Evolutionary conservation across 1,284 basidiomycete genomes (phyloP), one percentile per base, ranked within the genome.

Genomic region (Schizophyllum amplum): DNA sequence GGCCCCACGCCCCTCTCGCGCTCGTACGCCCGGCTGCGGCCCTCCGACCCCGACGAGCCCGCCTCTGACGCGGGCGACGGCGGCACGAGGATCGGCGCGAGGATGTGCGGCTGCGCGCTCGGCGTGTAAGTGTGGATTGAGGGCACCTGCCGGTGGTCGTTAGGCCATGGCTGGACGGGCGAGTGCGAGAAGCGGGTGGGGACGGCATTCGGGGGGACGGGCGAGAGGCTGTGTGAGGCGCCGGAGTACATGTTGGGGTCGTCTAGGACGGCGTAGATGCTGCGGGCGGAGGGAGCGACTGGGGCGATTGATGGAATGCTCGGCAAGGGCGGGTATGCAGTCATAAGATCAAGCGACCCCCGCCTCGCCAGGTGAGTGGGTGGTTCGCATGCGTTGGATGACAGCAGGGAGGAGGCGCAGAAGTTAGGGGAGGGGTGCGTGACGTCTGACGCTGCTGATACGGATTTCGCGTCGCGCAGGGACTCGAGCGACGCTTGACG

Each of bases 1-100:
- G 68, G 68, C 24, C 71, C 71, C 47, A 66, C 63, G 47, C 64
- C 65, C 27, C 57, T 60, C 57, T 62, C 59, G 60, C 70, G 58
- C 47, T 62, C 58, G 53, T 24, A 25, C 48, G n/a, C 59, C 54
- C n/a, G 33, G 33, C 33, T 42, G 33, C 33, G 33, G 13, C 33
- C 33, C 33, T 42, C 66, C 65, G 24, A 52, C 51, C 52, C 62
- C 60, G 48, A 59, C 47, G 23, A 55, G 53, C 47, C 49, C 17
- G 54, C 42, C 13, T 52, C 57, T 7, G 62, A 53, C n/a, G 56
- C 47, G 51, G 63, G 51, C 53, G 64, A 61, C 27, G 59, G 61
- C 15, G 61, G 60, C 9, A 15, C 72, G 64, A 5, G 72, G 64
- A 9, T 66, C 33, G 33, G 33, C 33, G 33, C 33, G 33, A 42